These are phyloP conservation scores for Trifolium pratense DNA, from an alignment of 306 rosid species.

Conservation along the genomic window DNA sequence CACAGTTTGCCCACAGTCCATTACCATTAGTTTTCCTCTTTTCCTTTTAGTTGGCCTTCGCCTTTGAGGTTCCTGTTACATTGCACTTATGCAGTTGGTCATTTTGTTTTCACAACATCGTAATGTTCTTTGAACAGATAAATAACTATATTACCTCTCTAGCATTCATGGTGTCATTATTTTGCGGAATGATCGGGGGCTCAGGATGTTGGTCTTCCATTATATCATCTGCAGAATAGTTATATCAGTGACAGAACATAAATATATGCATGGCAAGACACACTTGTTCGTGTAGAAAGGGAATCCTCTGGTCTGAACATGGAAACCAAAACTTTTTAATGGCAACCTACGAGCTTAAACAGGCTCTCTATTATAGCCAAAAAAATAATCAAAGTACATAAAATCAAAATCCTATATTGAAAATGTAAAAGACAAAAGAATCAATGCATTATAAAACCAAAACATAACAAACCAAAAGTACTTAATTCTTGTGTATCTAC, in stretches of 20 bases:
- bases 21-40: slow-evolving; percentile 47
- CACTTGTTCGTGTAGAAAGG: neutral
- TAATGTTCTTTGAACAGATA: slow-evolving; percentile 1
- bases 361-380: too few species aligned
- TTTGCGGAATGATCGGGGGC: slow-evolving; percentile 39
- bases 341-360: too few species aligned
- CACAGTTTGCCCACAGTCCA: slow-evolving; percentile 80
- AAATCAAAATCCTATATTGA: neutral
- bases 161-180: slow-evolving; percentile 43
- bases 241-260: slow-evolving; percentile 20
- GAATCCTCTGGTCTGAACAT: neutral
- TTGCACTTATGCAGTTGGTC: slow-evolving; percentile 33
- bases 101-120: slow-evolving; percentile 21
- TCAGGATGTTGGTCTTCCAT: slow-evolving; percentile 51
- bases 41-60: slow-evolving; percentile 55
- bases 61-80: slow-evolving; percentile 56
- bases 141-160: slow-evolving; percentile 50
- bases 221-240: slow-evolving; percentile 48
- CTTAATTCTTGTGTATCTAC: neutral
- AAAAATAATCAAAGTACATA: neutral
- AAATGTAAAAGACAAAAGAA: neutral
- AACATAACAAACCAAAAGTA: neutral
- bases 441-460: neutral
- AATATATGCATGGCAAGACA: slow-evolving; percentile 3
- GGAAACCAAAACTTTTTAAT: neutral